Evolutionary conservation across 768 basidiomycete species (phyloP).

Genomic region (Auriscalpium orientale): DNA sequence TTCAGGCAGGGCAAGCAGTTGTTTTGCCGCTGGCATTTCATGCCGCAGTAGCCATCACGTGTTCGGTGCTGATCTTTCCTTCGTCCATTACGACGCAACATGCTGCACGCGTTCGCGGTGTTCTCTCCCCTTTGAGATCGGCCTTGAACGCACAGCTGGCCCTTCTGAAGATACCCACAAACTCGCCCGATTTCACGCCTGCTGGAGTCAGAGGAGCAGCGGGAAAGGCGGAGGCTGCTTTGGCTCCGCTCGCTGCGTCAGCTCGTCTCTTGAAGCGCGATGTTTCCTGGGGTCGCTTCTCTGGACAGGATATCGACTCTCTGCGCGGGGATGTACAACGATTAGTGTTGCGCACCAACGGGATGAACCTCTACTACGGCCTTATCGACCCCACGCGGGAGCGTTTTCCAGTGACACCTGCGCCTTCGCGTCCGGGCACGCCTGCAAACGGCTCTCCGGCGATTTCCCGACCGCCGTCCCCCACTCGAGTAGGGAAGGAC

Average conservation of each 20-base stretch:
- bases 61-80: slow-evolving; percentile 54
- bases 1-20: slow-evolving; percentile 42
- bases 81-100: slow-evolving; percentile 54
- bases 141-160: slow-evolving; percentile 39
- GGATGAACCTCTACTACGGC: slow-evolving; percentile 53
- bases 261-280: slow-evolving; percentile 50
- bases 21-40: slow-evolving; percentile 55
- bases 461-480: slow-evolving; percentile 7
- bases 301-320: slow-evolving; percentile 44
- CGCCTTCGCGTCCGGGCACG: slow-evolving; percentile 4
- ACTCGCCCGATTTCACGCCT: slow-evolving; percentile 32
- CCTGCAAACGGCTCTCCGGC: slow-evolving; percentile 3
- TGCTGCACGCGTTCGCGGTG: slow-evolving; percentile 37
- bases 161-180: slow-evolving; percentile 37
- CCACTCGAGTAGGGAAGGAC: neutral
- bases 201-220: slow-evolving; percentile 29
- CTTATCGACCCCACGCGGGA: slow-evolving; percentile 59
- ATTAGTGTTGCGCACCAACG: slow-evolving; percentile 51
- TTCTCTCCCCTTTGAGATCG: slow-evolving; percentile 40
- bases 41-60: slow-evolving; percentile 44
- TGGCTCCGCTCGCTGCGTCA: slow-evolving; percentile 46
- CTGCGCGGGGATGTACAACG: slow-evolving; percentile 44
- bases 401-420: slow-evolving; percentile 30
- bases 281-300: slow-evolving; percentile 51
- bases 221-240: slow-evolving; percentile 36